Evolutionary conservation across 2,329 filamentous ascomycete genomes (phyloP).

Genomic region (Myriosclerotinia scirpicola): DNA sequence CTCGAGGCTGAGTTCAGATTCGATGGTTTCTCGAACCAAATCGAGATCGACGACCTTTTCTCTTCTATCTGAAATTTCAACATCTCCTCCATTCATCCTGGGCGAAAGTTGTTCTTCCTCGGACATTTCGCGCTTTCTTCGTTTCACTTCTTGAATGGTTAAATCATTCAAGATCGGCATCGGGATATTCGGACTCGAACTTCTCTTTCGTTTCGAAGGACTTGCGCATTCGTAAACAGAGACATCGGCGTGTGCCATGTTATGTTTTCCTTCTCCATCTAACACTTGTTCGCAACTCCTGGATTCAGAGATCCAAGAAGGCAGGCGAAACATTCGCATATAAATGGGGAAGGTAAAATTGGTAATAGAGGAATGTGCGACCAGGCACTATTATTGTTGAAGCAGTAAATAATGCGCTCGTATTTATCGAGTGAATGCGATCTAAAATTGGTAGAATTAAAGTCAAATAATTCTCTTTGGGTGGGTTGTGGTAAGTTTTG

Average conservation of each 20-base stretch:
- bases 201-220: slow-evolving; percentile 37
- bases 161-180: slow-evolving; percentile 23
- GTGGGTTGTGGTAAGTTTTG: slow-evolving; percentile 17
- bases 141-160: slow-evolving; percentile 37
- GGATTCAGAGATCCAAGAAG: slow-evolving; percentile 54
- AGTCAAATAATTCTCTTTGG: slow-evolving; percentile 12
- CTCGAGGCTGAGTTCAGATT: slow-evolving; percentile 86
- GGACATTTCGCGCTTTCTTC: slow-evolving; percentile 38
- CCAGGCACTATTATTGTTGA: slow-evolving; percentile 13
- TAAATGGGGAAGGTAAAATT: slow-evolving; percentile 27
- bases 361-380: slow-evolving; percentile 13
- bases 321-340: slow-evolving; percentile 61
- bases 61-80: slow-evolving; percentile 26
- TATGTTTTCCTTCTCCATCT: slow-evolving; percentile 45
- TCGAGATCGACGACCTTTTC: slow-evolving; percentile 31
- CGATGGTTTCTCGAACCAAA: slow-evolving; percentile 52
- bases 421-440: neutral
- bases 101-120: slow-evolving; percentile 22
- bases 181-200: slow-evolving; percentile 25
- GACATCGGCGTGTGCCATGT: slow-evolving; percentile 40
- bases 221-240: slow-evolving; percentile 33
- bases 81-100: slow-evolving; percentile 25
- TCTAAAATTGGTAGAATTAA: slow-evolving; percentile 5
- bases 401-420: neutral
- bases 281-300: slow-evolving; percentile 56